These are phyloP conservation scores for Russula vinacea DNA, from an alignment of 768 basidiomycete genomes.

Conservation along the genomic window DNA sequence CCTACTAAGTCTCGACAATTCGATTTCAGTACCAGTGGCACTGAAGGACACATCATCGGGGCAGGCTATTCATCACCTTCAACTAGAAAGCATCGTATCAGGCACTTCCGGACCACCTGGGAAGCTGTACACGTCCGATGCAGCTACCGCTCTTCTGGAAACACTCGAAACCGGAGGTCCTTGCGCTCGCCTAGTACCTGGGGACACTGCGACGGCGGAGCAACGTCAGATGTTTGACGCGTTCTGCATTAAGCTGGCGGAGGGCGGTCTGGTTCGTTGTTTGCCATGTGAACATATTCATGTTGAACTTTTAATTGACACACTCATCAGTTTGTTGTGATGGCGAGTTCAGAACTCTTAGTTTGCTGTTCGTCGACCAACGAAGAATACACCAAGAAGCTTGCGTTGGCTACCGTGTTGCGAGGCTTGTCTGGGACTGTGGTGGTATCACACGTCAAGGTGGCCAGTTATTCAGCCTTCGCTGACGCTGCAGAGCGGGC, in stretches of 20 bases:
- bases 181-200: conserved; percentile 26
- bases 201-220: conserved; percentile 18
- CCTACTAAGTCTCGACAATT: conserved; percentile 23
- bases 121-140: conserved; percentile 29
- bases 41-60: conserved; percentile 26
- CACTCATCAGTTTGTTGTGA: conserved; percentile 23
- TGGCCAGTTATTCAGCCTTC: conserved; percentile 24
- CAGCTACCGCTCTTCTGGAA: conserved; percentile 23
- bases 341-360: conserved; percentile 24
- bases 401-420: conserved; percentile 18
- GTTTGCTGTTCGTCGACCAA: conserved; percentile 30
- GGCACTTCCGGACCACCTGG: conserved; percentile 29
- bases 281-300: neutral
- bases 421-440: conserved; percentile 23
- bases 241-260: conserved; percentile 24
- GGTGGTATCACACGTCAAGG: conserved; percentile 30
- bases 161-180: conserved; percentile 30
- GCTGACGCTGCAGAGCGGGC: conserved; percentile 36
- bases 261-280: conserved; percentile 24
- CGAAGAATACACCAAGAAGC: conserved; percentile 20
- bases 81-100: conserved; percentile 19
- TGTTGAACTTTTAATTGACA: neutral
- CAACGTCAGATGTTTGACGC: conserved; percentile 20
- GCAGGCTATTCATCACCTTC: conserved; percentile 1
- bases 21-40: conserved; percentile 23